Conservation (phyloP, 768 basidiomycete species). For the Serendipita vermifera region DNA sequence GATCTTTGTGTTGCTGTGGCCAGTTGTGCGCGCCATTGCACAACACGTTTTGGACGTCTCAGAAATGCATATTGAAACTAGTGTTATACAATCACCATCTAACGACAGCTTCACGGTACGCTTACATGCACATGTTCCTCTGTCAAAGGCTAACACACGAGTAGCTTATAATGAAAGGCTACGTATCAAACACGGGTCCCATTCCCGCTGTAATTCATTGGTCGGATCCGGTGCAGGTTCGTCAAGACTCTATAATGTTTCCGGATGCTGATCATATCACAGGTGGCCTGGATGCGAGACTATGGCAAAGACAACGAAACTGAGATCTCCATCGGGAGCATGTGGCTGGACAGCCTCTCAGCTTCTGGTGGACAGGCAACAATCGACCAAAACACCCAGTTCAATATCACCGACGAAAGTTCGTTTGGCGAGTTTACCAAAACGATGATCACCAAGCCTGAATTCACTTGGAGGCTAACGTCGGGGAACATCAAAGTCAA, state of each 20-base stretch:
- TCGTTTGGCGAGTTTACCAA: constrained; percentile 51
- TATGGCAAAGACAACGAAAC: constrained; percentile 24
- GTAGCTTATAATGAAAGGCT: neutral
- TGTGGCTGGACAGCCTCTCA: constrained; percentile 35
- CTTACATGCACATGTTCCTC: neutral
- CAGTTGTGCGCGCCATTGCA: constrained; percentile 51
- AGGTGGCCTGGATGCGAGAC: constrained; percentile 40
- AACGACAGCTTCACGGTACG: neutral
- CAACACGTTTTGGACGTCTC: constrained; percentile 49
- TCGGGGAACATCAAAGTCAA: constrained; percentile 28
- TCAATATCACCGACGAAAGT: constrained; percentile 40
- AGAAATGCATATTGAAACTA: constrained; percentile 36
- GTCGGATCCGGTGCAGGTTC: constrained; percentile 36
- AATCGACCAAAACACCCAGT: constrained; percentile 47
- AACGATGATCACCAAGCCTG: constrained; percentile 49
- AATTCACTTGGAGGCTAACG: constrained; percentile 54
- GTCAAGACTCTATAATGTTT: neutral
- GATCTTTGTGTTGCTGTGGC: constrained; percentile 55
- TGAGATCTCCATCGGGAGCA: constrained; percentile 41
- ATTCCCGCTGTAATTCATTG: constrained; percentile 53
- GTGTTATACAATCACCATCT: neutral
- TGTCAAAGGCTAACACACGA: neutral
- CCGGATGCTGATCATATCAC: neutral
- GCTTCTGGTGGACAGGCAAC: constrained; percentile 43
- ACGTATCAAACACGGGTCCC: constrained; percentile 57